Conservation (phyloP, 2,329 filamentous ascomycete genomes). For the Hypoxylon sp. region DNA sequence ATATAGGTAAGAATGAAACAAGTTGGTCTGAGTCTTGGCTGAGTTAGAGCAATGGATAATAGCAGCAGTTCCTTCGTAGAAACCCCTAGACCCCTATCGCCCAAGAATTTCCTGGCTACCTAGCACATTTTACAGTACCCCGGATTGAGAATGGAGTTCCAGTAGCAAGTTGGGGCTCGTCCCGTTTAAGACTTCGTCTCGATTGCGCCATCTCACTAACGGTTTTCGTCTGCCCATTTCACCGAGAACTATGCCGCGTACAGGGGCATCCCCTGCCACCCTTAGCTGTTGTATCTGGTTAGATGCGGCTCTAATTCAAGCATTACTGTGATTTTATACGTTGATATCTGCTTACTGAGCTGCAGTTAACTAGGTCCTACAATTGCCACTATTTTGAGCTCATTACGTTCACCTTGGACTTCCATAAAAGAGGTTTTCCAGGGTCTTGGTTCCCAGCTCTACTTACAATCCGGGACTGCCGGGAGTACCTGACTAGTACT, state of each 20-base stretch:
- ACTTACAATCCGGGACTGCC: slow-evolving; percentile 1
- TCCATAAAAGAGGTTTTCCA: neutral
- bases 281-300: slow-evolving; percentile 13
- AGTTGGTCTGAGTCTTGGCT: neutral
- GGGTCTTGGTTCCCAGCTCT: neutral
- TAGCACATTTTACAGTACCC: slow-evolving; percentile 9
- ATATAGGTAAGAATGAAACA: neutral
- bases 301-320: slow-evolving; percentile 26
- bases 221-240: slow-evolving; percentile 28
- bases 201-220: slow-evolving; percentile 40
- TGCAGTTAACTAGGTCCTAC: neutral
- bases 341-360: slow-evolving; percentile 7
- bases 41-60: neutral
- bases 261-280: slow-evolving; percentile 1
- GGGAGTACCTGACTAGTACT: neutral
- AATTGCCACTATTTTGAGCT: slow-evolving; percentile 1
- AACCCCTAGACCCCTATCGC: neutral
- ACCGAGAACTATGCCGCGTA: slow-evolving; percentile 39
- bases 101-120: neutral
- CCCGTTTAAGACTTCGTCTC: slow-evolving; percentile 26
- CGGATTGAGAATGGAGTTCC: slow-evolving; percentile 14
- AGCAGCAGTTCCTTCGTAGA: neutral
- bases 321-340: slow-evolving; percentile 3
- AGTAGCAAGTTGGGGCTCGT: slow-evolving; percentile 7
- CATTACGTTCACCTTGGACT: neutral